These are phyloP conservation scores for Boletus speciosus DNA, from an alignment of 768 basidiomycete genomes.

Conservation along the genomic window DNA sequence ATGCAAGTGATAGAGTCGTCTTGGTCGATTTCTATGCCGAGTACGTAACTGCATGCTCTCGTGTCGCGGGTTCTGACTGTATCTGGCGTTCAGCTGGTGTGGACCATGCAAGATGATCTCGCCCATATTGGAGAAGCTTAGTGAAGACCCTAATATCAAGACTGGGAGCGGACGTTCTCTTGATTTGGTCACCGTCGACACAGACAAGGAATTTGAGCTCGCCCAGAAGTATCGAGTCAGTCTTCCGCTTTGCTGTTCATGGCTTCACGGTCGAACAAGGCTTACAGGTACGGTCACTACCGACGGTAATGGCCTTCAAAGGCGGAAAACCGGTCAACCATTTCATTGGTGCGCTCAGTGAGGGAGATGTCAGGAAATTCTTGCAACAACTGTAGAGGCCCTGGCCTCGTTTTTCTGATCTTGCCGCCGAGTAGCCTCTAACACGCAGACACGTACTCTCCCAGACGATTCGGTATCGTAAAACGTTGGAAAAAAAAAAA, in stretches of 20 bases:
- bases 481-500: constrained; percentile 2
- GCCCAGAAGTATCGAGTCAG: constrained; percentile 47
- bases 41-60: constrained; percentile 40
- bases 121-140: constrained; percentile 63
- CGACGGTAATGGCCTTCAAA: constrained; percentile 76
- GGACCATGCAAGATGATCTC: constrained; percentile 70
- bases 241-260: not conserved
- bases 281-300: constrained; percentile 64
- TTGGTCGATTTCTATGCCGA: constrained; percentile 81
- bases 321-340: constrained; percentile 55
- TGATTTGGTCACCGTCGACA: constrained; percentile 72
- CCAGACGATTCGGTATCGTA: constrained; percentile 10
- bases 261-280: not conserved
- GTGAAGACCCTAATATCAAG: constrained; percentile 40
- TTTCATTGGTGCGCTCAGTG: constrained; percentile 60
- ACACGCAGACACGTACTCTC: not conserved
- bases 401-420: not conserved
- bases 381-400: constrained; percentile 36
- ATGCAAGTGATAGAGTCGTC: constrained; percentile 48
- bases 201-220: constrained; percentile 51
- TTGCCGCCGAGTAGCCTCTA: not conserved
- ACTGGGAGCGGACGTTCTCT: constrained; percentile 54
- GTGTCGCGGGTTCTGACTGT: constrained; percentile 1
- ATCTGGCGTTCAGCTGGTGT: constrained; percentile 59
- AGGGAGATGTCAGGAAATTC: constrained; percentile 43